phyloP scores from a whole-genome alignment of 1,284 basidiomycete genomes.

The Laetiporus sulphureus region DNA sequence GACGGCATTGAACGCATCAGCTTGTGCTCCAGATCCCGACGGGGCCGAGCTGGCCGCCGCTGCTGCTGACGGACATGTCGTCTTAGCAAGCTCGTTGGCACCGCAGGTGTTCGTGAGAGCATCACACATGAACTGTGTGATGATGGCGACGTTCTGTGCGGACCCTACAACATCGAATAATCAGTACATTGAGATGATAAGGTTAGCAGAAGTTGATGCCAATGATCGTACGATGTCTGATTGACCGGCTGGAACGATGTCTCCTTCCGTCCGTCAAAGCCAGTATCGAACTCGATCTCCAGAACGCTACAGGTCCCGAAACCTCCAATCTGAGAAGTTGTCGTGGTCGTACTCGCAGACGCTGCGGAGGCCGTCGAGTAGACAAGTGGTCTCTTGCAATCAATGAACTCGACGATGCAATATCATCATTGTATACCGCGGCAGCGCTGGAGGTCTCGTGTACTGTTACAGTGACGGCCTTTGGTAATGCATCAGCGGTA shows the following conservation, averaged over 20 bases:
- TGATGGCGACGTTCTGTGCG: slow-evolving; percentile 45
- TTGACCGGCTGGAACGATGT: slow-evolving; percentile 48
- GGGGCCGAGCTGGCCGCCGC: slow-evolving; percentile 36
- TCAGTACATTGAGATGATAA: slow-evolving; percentile 12
- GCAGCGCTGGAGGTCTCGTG: background rate
- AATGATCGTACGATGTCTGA: slow-evolving; percentile 12
- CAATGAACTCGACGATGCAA: background rate
- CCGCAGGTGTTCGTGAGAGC: slow-evolving; percentile 39
- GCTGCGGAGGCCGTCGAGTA: slow-evolving; percentile 14
- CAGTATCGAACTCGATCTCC: slow-evolving; percentile 52
- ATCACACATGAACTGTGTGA: slow-evolving; percentile 38
- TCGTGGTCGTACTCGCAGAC: slow-evolving; percentile 17
- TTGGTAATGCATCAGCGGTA: background rate
- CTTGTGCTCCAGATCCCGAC: slow-evolving; percentile 43
- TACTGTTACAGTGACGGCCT: slow-evolving; percentile 1
- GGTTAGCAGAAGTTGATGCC: slow-evolving; percentile 18
- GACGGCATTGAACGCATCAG: slow-evolving; percentile 52
- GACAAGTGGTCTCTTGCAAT: background rate
- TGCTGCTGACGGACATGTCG: slow-evolving; percentile 27
- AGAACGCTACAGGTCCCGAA: slow-evolving; percentile 54
- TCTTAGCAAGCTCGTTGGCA: slow-evolving; percentile 44
- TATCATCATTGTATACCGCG: background rate
- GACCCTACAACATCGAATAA: slow-evolving; percentile 47
- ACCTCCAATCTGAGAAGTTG: slow-evolving; percentile 28
- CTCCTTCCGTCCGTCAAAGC: slow-evolving; percentile 53